phyloP scores from a whole-genome alignment of 176 grass and related monocot genomes.

The Triticum urartu region DNA sequence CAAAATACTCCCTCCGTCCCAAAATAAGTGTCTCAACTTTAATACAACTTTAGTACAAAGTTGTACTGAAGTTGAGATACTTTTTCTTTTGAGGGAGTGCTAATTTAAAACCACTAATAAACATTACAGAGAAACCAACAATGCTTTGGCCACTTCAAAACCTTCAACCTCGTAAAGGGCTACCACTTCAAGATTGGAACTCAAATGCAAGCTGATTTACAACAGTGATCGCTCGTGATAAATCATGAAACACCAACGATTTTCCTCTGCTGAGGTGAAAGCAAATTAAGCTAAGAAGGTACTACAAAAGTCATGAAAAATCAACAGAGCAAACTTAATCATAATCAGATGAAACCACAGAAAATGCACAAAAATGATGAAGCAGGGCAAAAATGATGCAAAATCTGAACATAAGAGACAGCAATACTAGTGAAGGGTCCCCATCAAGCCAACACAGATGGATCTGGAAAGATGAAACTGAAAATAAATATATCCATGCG shows the following conservation, averaged over 20 bases:
- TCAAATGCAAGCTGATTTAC: too few relatives aligned
- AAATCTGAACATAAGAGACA: constrained; percentile 2
- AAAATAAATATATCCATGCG: constrained; percentile 8
- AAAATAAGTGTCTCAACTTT: too few relatives aligned
- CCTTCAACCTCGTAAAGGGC: background rate
- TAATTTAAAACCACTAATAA: too few relatives aligned
- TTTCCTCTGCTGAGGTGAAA: background rate
- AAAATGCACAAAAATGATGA: background rate
- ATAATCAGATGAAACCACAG: background rate
- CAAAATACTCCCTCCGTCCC: background rate
- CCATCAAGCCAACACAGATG: background rate
- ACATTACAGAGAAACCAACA: background rate
- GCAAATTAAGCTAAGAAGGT: background rate
- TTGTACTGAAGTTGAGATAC: too few relatives aligned
- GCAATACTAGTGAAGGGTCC: background rate
- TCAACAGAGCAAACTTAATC: background rate
- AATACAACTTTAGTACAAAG: too few relatives aligned
- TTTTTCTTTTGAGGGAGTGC: too few relatives aligned
- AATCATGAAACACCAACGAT: background rate
- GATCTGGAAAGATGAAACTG: background rate
- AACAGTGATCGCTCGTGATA: too few relatives aligned
- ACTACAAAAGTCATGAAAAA: background rate
- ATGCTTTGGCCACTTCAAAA: background rate
- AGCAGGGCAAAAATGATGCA: background rate
- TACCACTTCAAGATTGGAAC: background rate